phyloP scores from a whole-genome alignment of 2,329 filamentous ascomycete genomes.

The Cytospora chrysosperma region DNA sequence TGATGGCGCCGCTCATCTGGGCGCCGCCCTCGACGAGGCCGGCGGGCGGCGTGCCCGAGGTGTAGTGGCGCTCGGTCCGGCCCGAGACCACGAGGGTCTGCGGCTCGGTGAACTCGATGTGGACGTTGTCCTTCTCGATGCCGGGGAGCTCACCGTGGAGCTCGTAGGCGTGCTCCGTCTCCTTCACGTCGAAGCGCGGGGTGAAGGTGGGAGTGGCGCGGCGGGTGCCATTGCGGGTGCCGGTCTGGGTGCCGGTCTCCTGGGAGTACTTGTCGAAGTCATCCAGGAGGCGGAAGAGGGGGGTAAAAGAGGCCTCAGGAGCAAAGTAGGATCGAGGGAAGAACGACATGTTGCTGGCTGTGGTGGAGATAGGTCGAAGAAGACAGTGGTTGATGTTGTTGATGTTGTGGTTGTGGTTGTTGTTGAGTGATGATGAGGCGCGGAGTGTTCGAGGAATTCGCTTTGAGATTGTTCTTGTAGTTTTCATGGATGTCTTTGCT shows the following conservation, averaged over 20 bases:
- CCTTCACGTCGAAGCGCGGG: slow-evolving; percentile 76
- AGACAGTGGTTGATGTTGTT: too few species aligned
- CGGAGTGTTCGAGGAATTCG: slow-evolving; percentile 20
- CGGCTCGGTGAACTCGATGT: slow-evolving; percentile 75
- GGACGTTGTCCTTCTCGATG: slow-evolving; percentile 69
- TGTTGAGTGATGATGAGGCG: slow-evolving; percentile 8
- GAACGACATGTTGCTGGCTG: slow-evolving; percentile 55
- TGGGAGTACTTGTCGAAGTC: slow-evolving; percentile 60
- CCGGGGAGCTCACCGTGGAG: slow-evolving; percentile 80
- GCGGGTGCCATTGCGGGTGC: slow-evolving; percentile 27
- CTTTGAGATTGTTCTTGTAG: slow-evolving; percentile 21
- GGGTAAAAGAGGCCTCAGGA: slow-evolving; percentile 51
- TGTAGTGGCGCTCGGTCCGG: slow-evolving; percentile 63
- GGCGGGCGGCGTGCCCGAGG: slow-evolving; percentile 52
- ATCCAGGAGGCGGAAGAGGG: slow-evolving; percentile 64
- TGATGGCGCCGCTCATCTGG: slow-evolving; percentile 39
- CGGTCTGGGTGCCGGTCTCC: slow-evolving; percentile 30
- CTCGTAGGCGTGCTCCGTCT: slow-evolving; percentile 67
- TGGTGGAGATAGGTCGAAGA: slow-evolving; percentile 32
- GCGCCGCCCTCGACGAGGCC: slow-evolving; percentile 46
- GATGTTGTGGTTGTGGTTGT: not conserved
- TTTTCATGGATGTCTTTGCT: slow-evolving; percentile 17
- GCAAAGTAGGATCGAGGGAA: slow-evolving; percentile 54
- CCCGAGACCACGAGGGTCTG: slow-evolving; percentile 73
- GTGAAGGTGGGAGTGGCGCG: slow-evolving; percentile 57